Evolutionary conservation across 2,329 filamentous ascomycete species (phyloP).

Genomic region (Bipolaris oryzae): DNA sequence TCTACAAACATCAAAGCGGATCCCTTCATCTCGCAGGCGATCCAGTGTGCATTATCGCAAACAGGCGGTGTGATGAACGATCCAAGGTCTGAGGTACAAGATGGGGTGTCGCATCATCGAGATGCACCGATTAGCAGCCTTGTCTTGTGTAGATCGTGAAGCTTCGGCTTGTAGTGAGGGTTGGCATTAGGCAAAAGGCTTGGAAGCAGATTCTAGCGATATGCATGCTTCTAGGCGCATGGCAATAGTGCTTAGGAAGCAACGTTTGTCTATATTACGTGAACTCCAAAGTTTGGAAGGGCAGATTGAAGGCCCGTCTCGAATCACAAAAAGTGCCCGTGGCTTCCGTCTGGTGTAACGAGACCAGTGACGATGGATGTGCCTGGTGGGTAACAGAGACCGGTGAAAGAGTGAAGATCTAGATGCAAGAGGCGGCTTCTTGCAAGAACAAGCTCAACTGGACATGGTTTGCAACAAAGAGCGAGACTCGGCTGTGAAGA

Average conservation of each 20-base stretch:
- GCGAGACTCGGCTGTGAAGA: conserved; percentile 10
- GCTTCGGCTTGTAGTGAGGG: neutral
- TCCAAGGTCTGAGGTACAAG: neutral
- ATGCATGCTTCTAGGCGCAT: neutral
- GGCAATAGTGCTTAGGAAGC: neutral
- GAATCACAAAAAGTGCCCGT: conserved; percentile 39
- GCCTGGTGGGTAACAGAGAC: conserved; percentile 12
- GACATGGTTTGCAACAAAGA: conserved; percentile 13
- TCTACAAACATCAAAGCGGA: conserved; percentile 16
- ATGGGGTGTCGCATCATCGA: neutral
- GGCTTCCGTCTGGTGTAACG: conserved; percentile 38
- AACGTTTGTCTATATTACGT: neutral
- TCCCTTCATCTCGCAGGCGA: conserved; percentile 11
- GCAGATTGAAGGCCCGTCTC: conserved; percentile 29
- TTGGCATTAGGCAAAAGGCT: neutral
- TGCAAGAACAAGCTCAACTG: conserved; percentile 18
- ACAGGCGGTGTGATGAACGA: conserved; percentile 12
- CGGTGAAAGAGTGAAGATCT: conserved; percentile 13
- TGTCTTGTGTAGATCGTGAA: neutral
- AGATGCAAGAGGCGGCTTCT: conserved; percentile 18
- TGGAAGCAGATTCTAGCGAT: neutral
- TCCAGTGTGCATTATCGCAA: conserved; percentile 9
- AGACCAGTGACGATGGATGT: conserved; percentile 25
- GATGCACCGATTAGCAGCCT: neutral
- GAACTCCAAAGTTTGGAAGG: conserved; percentile 16